Conservation (phyloP, 176 grass and related monocot species). For the Bromus sterilis region DNA sequence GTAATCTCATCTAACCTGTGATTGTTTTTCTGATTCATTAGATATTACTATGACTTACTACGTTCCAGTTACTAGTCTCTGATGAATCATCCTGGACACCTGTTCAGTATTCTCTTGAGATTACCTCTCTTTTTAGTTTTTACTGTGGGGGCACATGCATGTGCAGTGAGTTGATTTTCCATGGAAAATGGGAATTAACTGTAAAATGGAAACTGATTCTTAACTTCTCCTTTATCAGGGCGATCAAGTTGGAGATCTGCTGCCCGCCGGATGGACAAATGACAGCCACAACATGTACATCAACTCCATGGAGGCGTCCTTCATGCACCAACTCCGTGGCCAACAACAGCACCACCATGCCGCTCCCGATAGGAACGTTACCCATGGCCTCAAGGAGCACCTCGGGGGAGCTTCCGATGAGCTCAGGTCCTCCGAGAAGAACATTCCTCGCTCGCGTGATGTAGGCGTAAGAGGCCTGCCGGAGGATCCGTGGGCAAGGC, state of each 20-base stretch:
- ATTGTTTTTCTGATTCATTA: too few species aligned
- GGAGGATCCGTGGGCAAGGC: constrained; percentile 48
- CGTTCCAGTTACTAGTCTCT: too few species aligned
- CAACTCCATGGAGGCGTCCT: constrained; percentile 59
- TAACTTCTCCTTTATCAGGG: constrained; percentile 10
- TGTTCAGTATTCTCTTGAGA: too few species aligned
- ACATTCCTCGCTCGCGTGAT: not conserved
- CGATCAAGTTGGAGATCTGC: not conserved
- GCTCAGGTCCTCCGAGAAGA: constrained; percentile 31
- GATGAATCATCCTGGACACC: too few species aligned
- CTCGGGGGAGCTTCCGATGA: constrained; percentile 11
- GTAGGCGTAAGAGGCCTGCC: not conserved
- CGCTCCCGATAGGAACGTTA: not conserved
- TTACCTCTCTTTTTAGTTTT: not conserved
- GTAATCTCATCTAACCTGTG: too few species aligned
- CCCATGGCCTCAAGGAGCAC: constrained; percentile 31
- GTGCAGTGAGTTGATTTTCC: not conserved
- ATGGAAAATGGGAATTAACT: not conserved
- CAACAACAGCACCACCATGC: not conserved
- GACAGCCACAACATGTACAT: constrained; percentile 50
- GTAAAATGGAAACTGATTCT: not conserved
- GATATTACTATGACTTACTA: too few species aligned
- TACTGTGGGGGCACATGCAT: not conserved
- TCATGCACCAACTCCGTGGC: constrained; percentile 38
- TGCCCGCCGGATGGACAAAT: constrained; percentile 47